phyloP scores from a whole-genome alignment of 2,329 filamentous ascomycete genomes.

The Grosmannia huntii region DNA sequence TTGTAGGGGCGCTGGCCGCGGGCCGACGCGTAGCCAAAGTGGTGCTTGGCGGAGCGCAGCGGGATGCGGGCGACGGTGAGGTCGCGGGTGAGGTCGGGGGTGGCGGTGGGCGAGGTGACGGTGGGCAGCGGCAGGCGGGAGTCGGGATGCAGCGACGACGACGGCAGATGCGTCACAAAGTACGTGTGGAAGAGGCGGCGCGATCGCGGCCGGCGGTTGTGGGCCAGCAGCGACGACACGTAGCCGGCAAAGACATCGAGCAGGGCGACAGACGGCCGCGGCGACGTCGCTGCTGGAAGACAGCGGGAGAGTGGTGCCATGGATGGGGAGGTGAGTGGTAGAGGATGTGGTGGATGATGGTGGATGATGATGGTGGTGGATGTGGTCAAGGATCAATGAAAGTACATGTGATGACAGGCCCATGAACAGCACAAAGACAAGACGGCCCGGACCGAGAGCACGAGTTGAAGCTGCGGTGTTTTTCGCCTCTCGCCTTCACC shows the following conservation, averaged over 20 bases:
- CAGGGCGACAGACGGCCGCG: slow-evolving; percentile 3
- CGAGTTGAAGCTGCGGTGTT: too few relatives aligned
- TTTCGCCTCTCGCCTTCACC: too few relatives aligned
- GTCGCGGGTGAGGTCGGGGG: slow-evolving; percentile 40
- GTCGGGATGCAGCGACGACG: slow-evolving; percentile 84
- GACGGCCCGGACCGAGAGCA: too few relatives aligned
- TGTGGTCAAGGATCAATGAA: too few relatives aligned
- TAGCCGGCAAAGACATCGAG: slow-evolving; percentile 13
- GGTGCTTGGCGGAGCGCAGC: slow-evolving; percentile 84
- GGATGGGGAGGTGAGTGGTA: too few relatives aligned
- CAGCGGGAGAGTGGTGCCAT: background rate
- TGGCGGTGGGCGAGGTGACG: slow-evolving; percentile 21
- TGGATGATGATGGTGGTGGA: too few relatives aligned
- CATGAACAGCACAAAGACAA: too few relatives aligned
- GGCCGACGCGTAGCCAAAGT: slow-evolving; percentile 71
- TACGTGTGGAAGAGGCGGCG: slow-evolving; percentile 70
- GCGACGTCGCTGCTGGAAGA: background rate
- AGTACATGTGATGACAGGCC: too few relatives aligned
- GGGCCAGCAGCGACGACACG: slow-evolving; percentile 9
- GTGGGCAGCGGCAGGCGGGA: slow-evolving; percentile 60
- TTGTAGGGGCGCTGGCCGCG: slow-evolving; percentile 80
- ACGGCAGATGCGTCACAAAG: slow-evolving; percentile 91
- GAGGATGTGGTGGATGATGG: too few relatives aligned
- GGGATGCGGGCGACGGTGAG: slow-evolving; percentile 93
- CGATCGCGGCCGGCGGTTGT: background rate